Percentiles rank a stretch among this genome's conserved stretches.
These are phyloP conservation scores for Alternaria atra DNA, from an alignment of 2,329 filamentous ascomycete species.

Conservation along the genomic window DNA sequence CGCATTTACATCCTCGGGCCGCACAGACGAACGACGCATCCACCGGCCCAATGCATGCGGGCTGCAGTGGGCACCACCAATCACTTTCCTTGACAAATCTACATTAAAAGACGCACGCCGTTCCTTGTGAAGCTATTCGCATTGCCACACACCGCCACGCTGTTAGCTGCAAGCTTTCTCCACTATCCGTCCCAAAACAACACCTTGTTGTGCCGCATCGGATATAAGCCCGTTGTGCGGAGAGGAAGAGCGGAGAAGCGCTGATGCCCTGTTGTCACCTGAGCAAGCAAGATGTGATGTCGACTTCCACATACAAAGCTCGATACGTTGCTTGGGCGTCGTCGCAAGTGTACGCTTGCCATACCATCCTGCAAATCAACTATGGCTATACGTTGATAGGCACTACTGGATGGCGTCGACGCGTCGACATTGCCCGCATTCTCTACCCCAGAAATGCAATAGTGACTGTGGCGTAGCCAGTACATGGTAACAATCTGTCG, in stretches of 20 bases:
- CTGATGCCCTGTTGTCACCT: neutral
- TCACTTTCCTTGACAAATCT: conserved; percentile 5
- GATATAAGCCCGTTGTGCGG: conserved; percentile 4
- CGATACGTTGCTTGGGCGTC: neutral
- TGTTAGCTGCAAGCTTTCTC: conserved; percentile 2
- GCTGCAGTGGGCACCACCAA: conserved; percentile 5
- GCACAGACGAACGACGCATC: conserved; percentile 13
- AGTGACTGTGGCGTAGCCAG: conserved; percentile 6
- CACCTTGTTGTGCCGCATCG: conserved; percentile 2
- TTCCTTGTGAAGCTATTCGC: conserved; percentile 9
- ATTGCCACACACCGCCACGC: conserved; percentile 15
- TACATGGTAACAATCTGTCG: conserved; percentile 2
- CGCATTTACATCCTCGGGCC: conserved; percentile 16
- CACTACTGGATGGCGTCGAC: neutral
- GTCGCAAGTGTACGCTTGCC: neutral
- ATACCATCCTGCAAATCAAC: neutral
- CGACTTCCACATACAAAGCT: neutral
- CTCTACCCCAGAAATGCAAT: conserved; percentile 2
- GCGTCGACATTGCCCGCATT: neutral
- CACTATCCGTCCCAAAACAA: conserved; percentile 1
- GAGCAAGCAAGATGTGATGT: neutral
- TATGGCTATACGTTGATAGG: neutral
- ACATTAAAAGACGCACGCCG: conserved; percentile 10
- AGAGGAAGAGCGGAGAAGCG: neutral
- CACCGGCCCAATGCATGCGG: conserved; percentile 7